phyloP scores from a whole-genome alignment of 2,329 filamentous ascomycete species.

The Fusarium virguliforme region DNA sequence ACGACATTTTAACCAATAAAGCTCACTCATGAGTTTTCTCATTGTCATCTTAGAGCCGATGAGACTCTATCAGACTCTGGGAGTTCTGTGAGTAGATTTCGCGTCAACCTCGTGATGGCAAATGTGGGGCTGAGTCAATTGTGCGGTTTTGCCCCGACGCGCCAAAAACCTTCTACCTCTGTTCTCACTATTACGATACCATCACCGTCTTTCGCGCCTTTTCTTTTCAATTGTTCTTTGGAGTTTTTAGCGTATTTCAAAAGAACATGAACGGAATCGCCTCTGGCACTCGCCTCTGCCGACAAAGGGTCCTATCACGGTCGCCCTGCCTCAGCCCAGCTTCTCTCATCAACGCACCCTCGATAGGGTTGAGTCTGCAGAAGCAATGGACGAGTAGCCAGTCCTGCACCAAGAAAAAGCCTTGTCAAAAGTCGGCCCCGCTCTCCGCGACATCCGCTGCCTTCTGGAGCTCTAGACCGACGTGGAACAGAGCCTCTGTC shows the following conservation, averaged over 20 bases:
- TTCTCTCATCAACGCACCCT: background rate
- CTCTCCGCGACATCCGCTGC: background rate
- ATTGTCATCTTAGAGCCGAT: background rate
- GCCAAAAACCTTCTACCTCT: background rate
- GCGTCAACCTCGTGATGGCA: background rate
- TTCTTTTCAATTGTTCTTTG: background rate
- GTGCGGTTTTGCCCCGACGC: constrained; percentile 2
- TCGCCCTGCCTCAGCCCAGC: background rate
- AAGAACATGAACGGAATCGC: background rate
- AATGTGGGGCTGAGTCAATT: constrained; percentile 23
- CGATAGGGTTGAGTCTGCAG: background rate
- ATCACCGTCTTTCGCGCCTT: background rate
- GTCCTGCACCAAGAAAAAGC: constrained; percentile 26
- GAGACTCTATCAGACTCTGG: background rate
- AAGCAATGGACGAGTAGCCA: constrained; percentile 35
- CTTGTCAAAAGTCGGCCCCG: background rate
- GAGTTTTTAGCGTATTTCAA: background rate
- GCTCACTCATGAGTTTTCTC: background rate
- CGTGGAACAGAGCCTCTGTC: constrained; percentile 67
- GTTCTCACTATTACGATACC: background rate
- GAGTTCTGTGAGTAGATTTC: background rate
- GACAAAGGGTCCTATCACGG: background rate
- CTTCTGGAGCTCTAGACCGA: constrained; percentile 55
- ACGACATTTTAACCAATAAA: background rate
- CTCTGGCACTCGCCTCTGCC: background rate